These are phyloP conservation scores for Solanum medicagineum DNA, from an alignment of 257 asterid species.

Conservation along the genomic window DNA sequence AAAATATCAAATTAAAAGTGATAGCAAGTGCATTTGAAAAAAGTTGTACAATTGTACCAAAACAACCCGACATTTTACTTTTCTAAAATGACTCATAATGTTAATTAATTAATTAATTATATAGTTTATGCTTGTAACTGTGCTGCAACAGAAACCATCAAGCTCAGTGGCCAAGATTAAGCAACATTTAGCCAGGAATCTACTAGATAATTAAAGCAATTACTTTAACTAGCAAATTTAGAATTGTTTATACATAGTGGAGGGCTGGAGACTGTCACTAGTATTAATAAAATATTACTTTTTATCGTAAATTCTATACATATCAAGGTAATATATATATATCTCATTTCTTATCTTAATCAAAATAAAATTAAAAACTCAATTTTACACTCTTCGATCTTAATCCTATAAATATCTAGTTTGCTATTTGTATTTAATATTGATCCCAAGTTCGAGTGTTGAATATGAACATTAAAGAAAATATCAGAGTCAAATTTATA, in stretches of 20 bases:
- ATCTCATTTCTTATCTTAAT: neutral
- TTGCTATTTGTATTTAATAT: too few relatives aligned
- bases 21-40: neutral
- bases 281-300: neutral
- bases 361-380: neutral
- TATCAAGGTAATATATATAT: neutral
- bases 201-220: neutral
- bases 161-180: neutral
- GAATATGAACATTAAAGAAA: too few relatives aligned
- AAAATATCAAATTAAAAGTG: neutral
- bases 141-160: neutral
- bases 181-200: neutral
- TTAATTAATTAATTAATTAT: neutral
- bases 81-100: neutral
- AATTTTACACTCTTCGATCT: neutral
- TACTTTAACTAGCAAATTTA: neutral
- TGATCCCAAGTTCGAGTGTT: too few relatives aligned
- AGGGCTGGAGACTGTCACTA: neutral
- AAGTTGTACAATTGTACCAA: neutral
- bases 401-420: neutral
- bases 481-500: too few relatives aligned
- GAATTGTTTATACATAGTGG: neutral
- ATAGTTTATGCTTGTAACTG: neutral
- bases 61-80: neutral
- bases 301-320: neutral